Base-by-base conservation (phyloP, 371 early-diverging fungal genomes). In the Rhizomucor miehei region DNA sequence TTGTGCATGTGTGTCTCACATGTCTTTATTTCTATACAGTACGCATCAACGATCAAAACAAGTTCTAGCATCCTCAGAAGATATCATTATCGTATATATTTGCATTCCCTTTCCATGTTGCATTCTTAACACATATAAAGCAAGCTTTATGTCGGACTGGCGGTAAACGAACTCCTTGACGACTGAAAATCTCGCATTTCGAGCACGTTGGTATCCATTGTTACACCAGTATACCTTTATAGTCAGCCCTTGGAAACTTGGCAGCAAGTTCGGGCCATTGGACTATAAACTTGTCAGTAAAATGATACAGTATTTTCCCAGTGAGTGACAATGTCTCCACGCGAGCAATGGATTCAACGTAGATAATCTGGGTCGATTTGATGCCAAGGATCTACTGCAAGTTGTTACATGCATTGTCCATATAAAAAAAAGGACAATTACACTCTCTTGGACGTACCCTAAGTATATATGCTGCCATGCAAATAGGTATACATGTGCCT, bases 281-380 rank as follows among this genome's bases (percentile, higher is more conserved):
- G 9, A 98, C 97, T 2, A 97, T 45, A 59, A 98, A 93, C 14
- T 80, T 61, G 66, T 97, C 96, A 2, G 79, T 89, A 59, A 94
- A 64, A 11, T 57, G 77, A 66, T 93, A 92, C 35, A 92, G 51
- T 13, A 98, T 57, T 68, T 78, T 87, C 14, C 95, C 97, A 0
- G 93, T 86, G 21, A 98, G 65, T 19, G 97, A 97, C 17, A 95
- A 70, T 1, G 79, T 69, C 6, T 77, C 57, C 11, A 95, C 94
- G 19, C 97, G 82, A 8, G 98, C 97, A 81, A 92, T 87, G 9
- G 92, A 91, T 75, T 98, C 97, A 14, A 98, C 71, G 68, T 89
- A 96, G 14, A 95, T 62, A 17, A 95, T 69, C 12, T 76, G 79
- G 0, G 85, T 82, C 12, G 65, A 62, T 51, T 79, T 75, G 11